Evolutionary conservation across 495 filamentous ascomycete genomes (phyloP), one percentile per base, ranked within the genome.

Genomic region (Massariosphaeria phaeospora): DNA sequence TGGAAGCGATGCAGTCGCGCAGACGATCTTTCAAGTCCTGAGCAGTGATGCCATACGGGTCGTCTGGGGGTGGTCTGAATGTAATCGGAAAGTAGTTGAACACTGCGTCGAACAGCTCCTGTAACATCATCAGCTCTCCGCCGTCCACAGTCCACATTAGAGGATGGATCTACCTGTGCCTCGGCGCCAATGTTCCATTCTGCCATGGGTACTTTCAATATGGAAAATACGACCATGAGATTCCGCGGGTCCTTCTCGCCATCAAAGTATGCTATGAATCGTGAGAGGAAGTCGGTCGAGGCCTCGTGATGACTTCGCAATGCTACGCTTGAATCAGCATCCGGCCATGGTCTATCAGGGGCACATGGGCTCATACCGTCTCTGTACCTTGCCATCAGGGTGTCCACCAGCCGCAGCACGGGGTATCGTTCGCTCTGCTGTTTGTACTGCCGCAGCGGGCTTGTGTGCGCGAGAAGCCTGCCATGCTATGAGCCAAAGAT

Each of bases 31-130:
- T 89, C 40, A 89, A 66, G 55, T 89, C 79, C 66, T 88, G 83
- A 3, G 85, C 77, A 24, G 84, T 86, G 51, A 89, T 86, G 4
- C 82, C 79, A 38, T 86, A 88, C 3, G 85, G 84, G 61, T 88
- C 85, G 51, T 85, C 82, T 8, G 84, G 84, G 0, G 85, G 85
- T 18, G 85, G 85, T 57, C 79, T 75, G 67, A 88, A 89, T 0
- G 85, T 86, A 48, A 89, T 88, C 0, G 85, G 85, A 63, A 88
- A 89, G 67, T 89, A 89, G 56, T 85, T 85, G 64, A 86, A 89
- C 13, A 85, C 83, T 3, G 84, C 73, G 56, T 89, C 85, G 64
- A 88, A 89, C 15, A 88, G 69, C 10, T 65, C 52, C 58, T 30
- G 1, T 10, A 11, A 18, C n/a, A 6, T 2, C 6, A 43, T 79